Evolutionary conservation across 192 early-diverging fungal genomes (phyloP).

Genomic region (Gamsiella multidivaricata): DNA sequence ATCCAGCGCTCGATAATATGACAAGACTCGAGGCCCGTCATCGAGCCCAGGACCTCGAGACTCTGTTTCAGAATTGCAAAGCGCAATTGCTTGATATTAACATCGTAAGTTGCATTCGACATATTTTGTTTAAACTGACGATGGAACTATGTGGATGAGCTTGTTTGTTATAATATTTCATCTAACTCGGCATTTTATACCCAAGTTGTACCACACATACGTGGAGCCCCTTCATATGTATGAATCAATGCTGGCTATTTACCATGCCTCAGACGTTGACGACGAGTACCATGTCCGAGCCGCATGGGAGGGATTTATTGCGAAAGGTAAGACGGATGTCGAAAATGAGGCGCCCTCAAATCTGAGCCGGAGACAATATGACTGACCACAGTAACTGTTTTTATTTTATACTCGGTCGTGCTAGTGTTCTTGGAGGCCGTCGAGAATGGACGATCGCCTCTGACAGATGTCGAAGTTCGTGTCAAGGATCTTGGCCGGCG

Average conservation of each 20-base stretch:
- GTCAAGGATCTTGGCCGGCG: constrained; percentile 43
- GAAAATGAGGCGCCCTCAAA: too few relatives aligned
- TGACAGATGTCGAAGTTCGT: constrained; percentile 47
- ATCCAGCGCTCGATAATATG: neutral
- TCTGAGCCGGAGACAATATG: too few relatives aligned
- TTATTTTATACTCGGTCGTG: too few relatives aligned
- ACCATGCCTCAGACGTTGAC: constrained; percentile 44
- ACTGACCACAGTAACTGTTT: too few relatives aligned
- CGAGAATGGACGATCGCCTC: constrained; percentile 27
- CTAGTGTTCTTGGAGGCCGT: constrained; percentile 35
- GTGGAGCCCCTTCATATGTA: constrained; percentile 51
- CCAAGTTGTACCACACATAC: constrained; percentile 32
- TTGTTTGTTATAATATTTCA: too few relatives aligned
- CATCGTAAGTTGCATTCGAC: constrained; percentile 13
- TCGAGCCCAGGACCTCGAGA: constrained; percentile 22
- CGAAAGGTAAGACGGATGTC: constrained; percentile 31
- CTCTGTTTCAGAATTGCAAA: constrained; percentile 23
- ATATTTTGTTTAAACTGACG: too few relatives aligned
- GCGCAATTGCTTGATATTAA: constrained; percentile 29
- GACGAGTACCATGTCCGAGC: constrained; percentile 50
- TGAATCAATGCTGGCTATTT: constrained; percentile 50
- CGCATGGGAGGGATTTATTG: constrained; percentile 50
- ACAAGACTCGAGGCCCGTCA: constrained; percentile 17
- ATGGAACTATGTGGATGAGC: too few relatives aligned
- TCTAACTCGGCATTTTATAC: too few relatives aligned